These are phyloP conservation scores for Ascochyta clinopodiicola DNA, from an alignment of 2,329 filamentous ascomycete species.

Conservation along the genomic window DNA sequence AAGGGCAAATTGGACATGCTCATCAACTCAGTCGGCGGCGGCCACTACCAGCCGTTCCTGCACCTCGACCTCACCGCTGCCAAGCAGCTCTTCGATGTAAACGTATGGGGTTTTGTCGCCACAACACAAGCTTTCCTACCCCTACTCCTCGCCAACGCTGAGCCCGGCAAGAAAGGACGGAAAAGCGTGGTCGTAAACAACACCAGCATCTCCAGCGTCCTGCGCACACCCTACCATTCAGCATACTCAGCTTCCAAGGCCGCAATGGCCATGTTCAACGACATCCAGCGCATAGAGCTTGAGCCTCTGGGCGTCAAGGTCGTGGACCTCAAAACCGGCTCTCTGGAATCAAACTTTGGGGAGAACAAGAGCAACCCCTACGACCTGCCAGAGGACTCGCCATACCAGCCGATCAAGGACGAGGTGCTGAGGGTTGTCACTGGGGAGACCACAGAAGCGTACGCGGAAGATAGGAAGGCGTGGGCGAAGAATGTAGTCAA, in stretches of 20 bases:
- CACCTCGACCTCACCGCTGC: constrained; percentile 18
- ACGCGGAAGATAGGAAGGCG: constrained; percentile 13
- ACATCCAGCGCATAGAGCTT: constrained; percentile 30
- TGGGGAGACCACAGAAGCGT: constrained; percentile 12
- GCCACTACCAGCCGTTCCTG: constrained; percentile 44
- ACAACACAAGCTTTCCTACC: constrained; percentile 50
- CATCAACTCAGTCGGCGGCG: constrained; percentile 53
- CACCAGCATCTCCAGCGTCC: constrained; percentile 14
- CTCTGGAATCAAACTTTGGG: constrained; percentile 19
- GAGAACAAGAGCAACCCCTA: constrained; percentile 11
- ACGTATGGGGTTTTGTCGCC: constrained; percentile 50
- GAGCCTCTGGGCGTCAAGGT: constrained; percentile 32
- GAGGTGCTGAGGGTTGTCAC: constrained; percentile 12
- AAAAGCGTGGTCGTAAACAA: constrained; percentile 16
- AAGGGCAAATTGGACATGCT: constrained; percentile 26
- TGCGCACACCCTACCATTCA: constrained; percentile 17
- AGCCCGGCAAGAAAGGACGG: constrained; percentile 4
- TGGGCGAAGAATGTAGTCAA: constrained; percentile 20
- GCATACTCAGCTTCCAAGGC: constrained; percentile 49
- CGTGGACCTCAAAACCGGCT: constrained; percentile 27
- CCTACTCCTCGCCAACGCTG: constrained; percentile 16
- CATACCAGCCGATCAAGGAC: constrained; percentile 16
- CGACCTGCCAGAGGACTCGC: constrained; percentile 8
- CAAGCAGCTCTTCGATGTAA: constrained; percentile 36
- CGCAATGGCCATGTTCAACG: constrained; percentile 41